Percentiles rank a stretch among this genome's conserved stretches.
Conservation (phyloP, 208 protist genomes). For the Tritrichomonas musculus region DNA sequence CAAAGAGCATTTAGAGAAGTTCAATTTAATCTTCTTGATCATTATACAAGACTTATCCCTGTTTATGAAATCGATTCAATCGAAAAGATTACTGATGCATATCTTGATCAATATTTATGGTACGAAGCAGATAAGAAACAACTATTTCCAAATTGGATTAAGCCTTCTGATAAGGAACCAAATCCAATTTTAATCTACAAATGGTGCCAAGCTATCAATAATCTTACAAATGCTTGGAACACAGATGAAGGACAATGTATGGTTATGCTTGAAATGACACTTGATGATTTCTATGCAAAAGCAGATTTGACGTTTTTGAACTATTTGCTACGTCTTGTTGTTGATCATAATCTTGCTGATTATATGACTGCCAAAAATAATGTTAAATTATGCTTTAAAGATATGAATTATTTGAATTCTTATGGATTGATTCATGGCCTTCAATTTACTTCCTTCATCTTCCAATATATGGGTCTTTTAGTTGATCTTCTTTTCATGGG, state of each 20-base stretch:
- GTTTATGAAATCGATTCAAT: slow-evolving; percentile 97
- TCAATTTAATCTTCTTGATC: slow-evolving; percentile 98
- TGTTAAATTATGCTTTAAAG: slow-evolving; percentile 97
- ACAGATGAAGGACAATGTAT: slow-evolving; percentile 87
- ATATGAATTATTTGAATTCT: slow-evolving; percentile 98
- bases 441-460: slow-evolving; percentile 98
- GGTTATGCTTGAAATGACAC: slow-evolving; percentile 90
- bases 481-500: slow-evolving; percentile 97
- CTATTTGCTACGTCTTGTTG: slow-evolving; percentile 93
- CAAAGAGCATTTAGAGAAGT: slow-evolving; percentile 97
- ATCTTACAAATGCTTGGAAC: slow-evolving; percentile 93
- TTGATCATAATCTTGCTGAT: slow-evolving; percentile 99
- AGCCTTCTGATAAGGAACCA: slow-evolving; percentile 97
- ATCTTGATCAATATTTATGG: slow-evolving; percentile 99
- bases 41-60: slow-evolving; percentile 96
- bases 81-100: slow-evolving; percentile 99
- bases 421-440: slow-evolving; percentile 97
- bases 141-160: slow-evolving; percentile 99
- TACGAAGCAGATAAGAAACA: slow-evolving; percentile 91
- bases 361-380: slow-evolving; percentile 99
- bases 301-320: slow-evolving; percentile 99
- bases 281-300: slow-evolving; percentile 96
- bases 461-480: slow-evolving; percentile 98
- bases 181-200: slow-evolving; percentile 98
- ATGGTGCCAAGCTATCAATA: slow-evolving; percentile 99